Evolutionary conservation across 495 filamentous ascomycete genomes (phyloP), one percentile per base, ranked within the genome.

Genomic region (Tuber aestivum): DNA sequence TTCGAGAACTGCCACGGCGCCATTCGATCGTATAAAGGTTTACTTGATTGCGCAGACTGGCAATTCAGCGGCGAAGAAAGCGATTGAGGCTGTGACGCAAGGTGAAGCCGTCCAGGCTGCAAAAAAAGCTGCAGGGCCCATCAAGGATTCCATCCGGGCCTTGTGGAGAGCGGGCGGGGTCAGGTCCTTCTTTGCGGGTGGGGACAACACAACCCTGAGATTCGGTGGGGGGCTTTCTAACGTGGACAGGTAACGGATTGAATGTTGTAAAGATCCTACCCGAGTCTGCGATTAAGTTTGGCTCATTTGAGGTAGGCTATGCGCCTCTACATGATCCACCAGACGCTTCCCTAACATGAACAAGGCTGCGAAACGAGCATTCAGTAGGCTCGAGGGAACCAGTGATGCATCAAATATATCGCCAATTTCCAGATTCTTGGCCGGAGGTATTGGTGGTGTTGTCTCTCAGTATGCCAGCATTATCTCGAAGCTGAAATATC

Each of bases 241-340:
- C 70, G 70, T 41, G 40, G 20, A n/a, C 44, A 97, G 95, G 95
- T 41, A 99, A 99, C 82, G 95, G 95, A 12, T 87, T 99, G 75
- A 99, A 99, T 81, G 95, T 98, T 16, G 81, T 97, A 78, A 99
- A 99, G 84, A 94, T 99, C 70, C 95, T 98, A 91, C 95, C 95
- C 10, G 95, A 99, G 84, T 97, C 95, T 9, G 95, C 95, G 45
- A 97, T 99, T 80, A 95, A 89, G 84, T 99, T 99, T 84, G 95
- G 95, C 72, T 95, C 93, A 10, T 99, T 97, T 80, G 95, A 93
- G 86, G 90, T 91, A 83, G 69, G 79, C 74, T 65, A 35, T 27
- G 27, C 27, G 3, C 27, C 27, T 35, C 27, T 65, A 5, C 32
- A 35, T 12, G 16, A 35, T 65, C 27, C 32, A 35, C 56, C 27